phyloP scores from a whole-genome alignment of 805 yeast genomes.

The Kluyveromyces lactis region DNA sequence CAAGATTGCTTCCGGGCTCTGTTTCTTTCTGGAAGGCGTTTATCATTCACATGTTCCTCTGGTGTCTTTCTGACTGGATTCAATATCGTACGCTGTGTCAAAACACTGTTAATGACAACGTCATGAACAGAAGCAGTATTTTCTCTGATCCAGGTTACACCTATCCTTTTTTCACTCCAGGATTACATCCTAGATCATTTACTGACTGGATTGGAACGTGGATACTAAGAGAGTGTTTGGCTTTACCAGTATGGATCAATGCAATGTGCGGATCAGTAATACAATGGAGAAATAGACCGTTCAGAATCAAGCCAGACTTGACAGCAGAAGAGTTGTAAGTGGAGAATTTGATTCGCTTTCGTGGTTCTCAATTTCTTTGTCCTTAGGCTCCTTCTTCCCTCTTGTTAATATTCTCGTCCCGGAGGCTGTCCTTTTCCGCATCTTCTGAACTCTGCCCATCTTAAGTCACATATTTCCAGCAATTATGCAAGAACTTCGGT shows the following conservation, averaged over 20 bases:
- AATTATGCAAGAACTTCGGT: too few species aligned
- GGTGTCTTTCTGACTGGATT: conserved; percentile 58
- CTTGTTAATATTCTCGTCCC: too few species aligned
- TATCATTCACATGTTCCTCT: conserved; percentile 44
- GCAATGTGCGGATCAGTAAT: conserved; percentile 73
- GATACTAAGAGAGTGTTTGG: conserved; percentile 62
- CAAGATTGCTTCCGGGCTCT: conserved; percentile 34
- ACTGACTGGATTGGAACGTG: conserved; percentile 38
- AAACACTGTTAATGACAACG: conserved; percentile 8
- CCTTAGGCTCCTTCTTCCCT: too few species aligned
- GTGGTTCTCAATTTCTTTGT: too few species aligned
- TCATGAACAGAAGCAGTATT: neutral
- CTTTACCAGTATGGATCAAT: conserved; percentile 74
- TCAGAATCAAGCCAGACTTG: conserved; percentile 60
- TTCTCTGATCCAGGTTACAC: neutral
- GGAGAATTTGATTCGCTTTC: too few species aligned
- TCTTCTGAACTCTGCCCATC: too few species aligned
- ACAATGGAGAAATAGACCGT: conserved; percentile 76
- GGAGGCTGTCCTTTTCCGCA: too few species aligned
- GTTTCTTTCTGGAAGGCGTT: conserved; percentile 34
- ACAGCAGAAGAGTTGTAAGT: conserved; percentile 53
- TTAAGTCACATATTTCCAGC: too few species aligned
- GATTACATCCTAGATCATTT: conserved; percentile 13
- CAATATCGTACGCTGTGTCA: conserved; percentile 43
- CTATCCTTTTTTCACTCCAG: conserved; percentile 1